Conservation (phyloP, 169 alveolate genomes). For the Plasmodium inui region DNA sequence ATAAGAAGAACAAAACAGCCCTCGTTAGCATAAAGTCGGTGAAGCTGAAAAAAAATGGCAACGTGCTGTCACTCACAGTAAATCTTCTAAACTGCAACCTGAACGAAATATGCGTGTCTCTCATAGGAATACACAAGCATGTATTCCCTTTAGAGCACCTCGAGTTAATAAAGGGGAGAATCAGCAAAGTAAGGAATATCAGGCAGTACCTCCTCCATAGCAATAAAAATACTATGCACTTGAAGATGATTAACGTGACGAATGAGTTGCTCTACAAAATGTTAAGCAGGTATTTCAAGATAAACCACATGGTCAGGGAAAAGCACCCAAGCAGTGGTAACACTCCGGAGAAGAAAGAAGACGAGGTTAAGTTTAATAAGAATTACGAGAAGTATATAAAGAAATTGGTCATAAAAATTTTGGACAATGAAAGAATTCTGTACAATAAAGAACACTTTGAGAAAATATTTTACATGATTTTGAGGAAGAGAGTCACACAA, state of each 20-base stretch:
- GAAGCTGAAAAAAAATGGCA: constrained; percentile 44
- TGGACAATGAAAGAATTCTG: constrained; percentile 52
- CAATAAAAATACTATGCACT: constrained; percentile 44
- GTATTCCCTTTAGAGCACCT: constrained; percentile 29
- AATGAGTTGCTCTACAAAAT: constrained; percentile 21
- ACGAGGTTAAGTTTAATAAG: not conserved
- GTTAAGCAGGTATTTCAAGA: not conserved
- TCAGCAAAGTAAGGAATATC: constrained; percentile 1
- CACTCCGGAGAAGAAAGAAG: not conserved
- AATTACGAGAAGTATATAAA: constrained; percentile 69
- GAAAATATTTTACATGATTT: constrained; percentile 57
- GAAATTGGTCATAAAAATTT: constrained; percentile 44
- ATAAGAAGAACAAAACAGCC: constrained; percentile 1
- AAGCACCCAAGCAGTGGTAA: not conserved
- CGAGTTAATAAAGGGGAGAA: constrained; percentile 34
- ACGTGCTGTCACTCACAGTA: constrained; percentile 37
- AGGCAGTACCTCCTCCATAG: constrained; percentile 12
- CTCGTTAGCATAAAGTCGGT: constrained; percentile 32
- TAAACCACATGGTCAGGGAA: constrained; percentile 7
- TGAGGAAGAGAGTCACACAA: constrained; percentile 14
- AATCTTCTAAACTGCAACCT: constrained; percentile 14
- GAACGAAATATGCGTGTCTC: constrained; percentile 43
- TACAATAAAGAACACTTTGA: constrained; percentile 70
- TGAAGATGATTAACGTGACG: constrained; percentile 29
- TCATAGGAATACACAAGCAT: constrained; percentile 32